Evolutionary conservation across 2,329 filamentous ascomycete genomes (phyloP), one percentile per base, ranked within the genome.

Genomic region (Cladosporium phlei): DNA sequence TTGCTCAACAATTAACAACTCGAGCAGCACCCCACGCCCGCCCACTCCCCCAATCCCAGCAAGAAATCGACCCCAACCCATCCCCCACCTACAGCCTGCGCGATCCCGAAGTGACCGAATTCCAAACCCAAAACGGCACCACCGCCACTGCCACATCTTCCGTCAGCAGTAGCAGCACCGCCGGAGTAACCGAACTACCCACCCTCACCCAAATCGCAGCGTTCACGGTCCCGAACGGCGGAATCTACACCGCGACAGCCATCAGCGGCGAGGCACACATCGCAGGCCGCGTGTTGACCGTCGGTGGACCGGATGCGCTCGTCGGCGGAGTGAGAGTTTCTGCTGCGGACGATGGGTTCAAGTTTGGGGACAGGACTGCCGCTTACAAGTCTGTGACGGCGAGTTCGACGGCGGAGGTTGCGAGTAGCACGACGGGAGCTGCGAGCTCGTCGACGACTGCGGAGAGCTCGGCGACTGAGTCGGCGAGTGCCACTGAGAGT

Each of bases 151-250:
- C 22, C 24, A 29, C 30, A 4, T 2, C 40, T 10, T 16, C 5
- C 40, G 9, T 7, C n/a, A 25, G 29, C 40, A n/a, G n/a, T n/a
- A 19, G 28, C 39, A 10, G 21, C 3, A 14, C n/a, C 5, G 14
- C 10, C 5, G 21, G 10, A 11, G 24, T 4, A n/a, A n/a, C 25
- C 22, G 14, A 22, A 16, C 9, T 32, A 5, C 22, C 42, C 8
- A 27, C 22, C 24, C 16, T 45, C 24, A 45, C 42, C 32, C 22
- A 35, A 8, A 39, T 47, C 35, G 45, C 45, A 8, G 35, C 24
- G 20, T 47, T 47, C 45, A 47, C 45, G 3, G 38, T 32, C 17
- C 45, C 45, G n/a, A 47, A 47, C 22, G 45, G 35, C 29, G 45
- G 45, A 10, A 27, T 34, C 21, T 47, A 40, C 35, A 38, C 27